These are phyloP conservation scores for Penicillium sp. DNA, from an alignment of 2,329 filamentous ascomycete species.

Conservation along the genomic window DNA sequence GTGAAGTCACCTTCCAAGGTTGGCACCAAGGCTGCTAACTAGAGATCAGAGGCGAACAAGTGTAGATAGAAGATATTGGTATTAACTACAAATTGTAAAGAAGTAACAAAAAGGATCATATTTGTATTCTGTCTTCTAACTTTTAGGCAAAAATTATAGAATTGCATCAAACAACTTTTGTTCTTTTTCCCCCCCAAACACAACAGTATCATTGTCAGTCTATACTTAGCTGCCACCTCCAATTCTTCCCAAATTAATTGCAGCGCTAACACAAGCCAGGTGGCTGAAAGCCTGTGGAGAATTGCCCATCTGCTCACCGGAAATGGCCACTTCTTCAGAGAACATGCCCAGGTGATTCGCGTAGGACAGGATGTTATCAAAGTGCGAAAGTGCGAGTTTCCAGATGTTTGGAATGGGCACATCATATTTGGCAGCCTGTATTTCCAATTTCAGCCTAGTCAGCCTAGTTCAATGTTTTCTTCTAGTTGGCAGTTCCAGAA, in stretches of 20 bases:
- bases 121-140: background rate
- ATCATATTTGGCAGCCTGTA: constrained; percentile 25
- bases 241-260: constrained; percentile 60
- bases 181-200: background rate
- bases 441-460: background rate
- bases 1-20: no score
- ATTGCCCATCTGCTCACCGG: constrained; percentile 69
- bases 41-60: no score
- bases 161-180: background rate
- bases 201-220: constrained; percentile 2
- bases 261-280: constrained; percentile 64
- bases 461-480: background rate
- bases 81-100: background rate
- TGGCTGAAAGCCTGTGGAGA: constrained; percentile 73
- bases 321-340: constrained; percentile 66
- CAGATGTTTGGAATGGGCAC: constrained; percentile 29
- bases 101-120: background rate
- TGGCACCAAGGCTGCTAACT: no score
- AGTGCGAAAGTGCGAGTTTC: constrained; percentile 53
- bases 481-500: constrained; percentile 11
- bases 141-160: background rate
- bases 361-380: constrained; percentile 69
- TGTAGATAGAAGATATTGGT: no score
- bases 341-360: constrained; percentile 71
- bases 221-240: constrained; percentile 1